Conservation (phyloP, 2,329 filamentous ascomycete species). For the Trematosphaeria pertusa region DNA sequence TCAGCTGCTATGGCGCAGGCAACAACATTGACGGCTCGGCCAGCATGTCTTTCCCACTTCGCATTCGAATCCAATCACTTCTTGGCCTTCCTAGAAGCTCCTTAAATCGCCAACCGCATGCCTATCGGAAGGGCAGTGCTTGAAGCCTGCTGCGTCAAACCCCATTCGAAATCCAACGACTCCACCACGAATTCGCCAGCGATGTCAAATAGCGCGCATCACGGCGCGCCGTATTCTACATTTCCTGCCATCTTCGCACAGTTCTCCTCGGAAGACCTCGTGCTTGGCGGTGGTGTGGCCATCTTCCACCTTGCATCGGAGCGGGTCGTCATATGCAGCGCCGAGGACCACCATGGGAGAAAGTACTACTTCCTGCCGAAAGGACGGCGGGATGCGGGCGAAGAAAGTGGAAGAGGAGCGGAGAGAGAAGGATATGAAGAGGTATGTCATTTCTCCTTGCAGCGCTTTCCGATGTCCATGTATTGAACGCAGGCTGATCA, state of each 20-base stretch:
- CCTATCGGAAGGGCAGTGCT: conserved; percentile 2
- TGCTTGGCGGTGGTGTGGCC: conserved; percentile 51
- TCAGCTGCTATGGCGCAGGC: not conserved
- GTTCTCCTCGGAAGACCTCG: conserved; percentile 37
- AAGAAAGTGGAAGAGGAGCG: conserved; percentile 52
- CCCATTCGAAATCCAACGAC: no score
- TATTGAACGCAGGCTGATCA: not conserved
- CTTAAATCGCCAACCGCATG: no score
- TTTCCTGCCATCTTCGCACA: conserved; percentile 31
- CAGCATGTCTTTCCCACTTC: not conserved
- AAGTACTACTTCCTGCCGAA: conserved; percentile 59
- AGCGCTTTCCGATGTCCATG: not conserved
- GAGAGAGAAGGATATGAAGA: conserved; percentile 60
- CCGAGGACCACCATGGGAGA: conserved; percentile 39
- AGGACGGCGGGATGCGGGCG: conserved; percentile 55
- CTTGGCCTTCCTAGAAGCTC: no score
- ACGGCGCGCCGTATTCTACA: conserved; percentile 9
- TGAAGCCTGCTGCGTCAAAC: conserved; percentile 6
- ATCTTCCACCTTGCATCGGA: conserved; percentile 58
- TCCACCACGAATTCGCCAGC: not conserved
- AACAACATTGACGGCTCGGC: not conserved
- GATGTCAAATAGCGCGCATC: conserved; percentile 1
- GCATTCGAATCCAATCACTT: no score
- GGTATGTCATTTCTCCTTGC: conserved; percentile 28
- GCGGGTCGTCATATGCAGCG: conserved; percentile 58